Conservation (phyloP, 2,329 filamentous ascomycete species). For the Calonectria honghensis region DNA sequence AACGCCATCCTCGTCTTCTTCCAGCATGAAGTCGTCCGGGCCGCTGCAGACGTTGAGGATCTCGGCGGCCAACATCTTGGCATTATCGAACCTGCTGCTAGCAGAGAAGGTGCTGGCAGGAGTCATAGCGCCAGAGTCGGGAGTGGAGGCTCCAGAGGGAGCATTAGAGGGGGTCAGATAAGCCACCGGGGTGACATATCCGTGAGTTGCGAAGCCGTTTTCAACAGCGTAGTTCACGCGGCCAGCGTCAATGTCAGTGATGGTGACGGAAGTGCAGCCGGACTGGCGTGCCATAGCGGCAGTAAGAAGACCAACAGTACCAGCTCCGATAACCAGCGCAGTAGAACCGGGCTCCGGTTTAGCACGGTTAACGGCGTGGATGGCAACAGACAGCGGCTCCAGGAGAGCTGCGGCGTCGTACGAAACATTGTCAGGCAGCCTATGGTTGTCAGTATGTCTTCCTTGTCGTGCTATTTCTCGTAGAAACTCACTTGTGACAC, state of each 20-base stretch:
- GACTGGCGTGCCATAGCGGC: slow-evolving; percentile 78
- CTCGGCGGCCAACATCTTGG: slow-evolving; percentile 69
- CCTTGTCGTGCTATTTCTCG: neutral
- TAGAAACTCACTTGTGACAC: slow-evolving; percentile 74
- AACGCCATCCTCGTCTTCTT: slow-evolving; percentile 80
- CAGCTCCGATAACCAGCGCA: slow-evolving; percentile 79
- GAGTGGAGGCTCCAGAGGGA: slow-evolving; percentile 70
- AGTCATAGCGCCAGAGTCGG: slow-evolving; percentile 62
- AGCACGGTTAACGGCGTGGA: slow-evolving; percentile 77
- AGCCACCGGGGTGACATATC: slow-evolving; percentile 70
- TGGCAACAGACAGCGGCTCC: slow-evolving; percentile 77
- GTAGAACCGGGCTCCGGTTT: slow-evolving; percentile 71
- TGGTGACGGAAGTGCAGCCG: slow-evolving; percentile 75
- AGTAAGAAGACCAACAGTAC: slow-evolving; percentile 77
- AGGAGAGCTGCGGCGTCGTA: slow-evolving; percentile 77
- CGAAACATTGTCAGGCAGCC: slow-evolving; percentile 75
- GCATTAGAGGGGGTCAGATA: slow-evolving; percentile 66
- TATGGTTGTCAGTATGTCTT: slow-evolving; percentile 53
- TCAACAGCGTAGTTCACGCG: slow-evolving; percentile 77
- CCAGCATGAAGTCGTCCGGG: slow-evolving; percentile 54
- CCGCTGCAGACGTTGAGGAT: slow-evolving; percentile 66
- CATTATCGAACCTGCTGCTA: slow-evolving; percentile 70
- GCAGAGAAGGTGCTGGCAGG: slow-evolving; percentile 67
- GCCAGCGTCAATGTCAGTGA: slow-evolving; percentile 76
- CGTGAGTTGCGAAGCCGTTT: slow-evolving; percentile 76